phyloP scores from a whole-genome alignment of 208 protist genomes.

The Acanthamoeba sp. region DNA sequence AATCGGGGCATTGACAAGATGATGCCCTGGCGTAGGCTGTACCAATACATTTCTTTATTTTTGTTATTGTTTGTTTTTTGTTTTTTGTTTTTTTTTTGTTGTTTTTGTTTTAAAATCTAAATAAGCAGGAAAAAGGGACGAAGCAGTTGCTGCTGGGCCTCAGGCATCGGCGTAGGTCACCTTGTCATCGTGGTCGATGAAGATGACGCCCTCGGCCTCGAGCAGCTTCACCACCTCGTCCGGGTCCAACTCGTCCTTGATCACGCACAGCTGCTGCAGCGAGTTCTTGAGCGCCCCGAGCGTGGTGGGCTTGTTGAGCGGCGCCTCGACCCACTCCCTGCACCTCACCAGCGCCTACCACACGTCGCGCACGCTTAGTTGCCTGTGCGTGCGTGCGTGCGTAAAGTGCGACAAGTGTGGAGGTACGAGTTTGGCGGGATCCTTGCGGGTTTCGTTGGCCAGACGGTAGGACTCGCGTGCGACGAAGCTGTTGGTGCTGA shows the following conservation, averaged over 20 bases:
- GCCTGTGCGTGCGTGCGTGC: not conserved
- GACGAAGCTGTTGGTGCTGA: slow-evolving; percentile 11
- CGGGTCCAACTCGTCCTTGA: slow-evolving; percentile 20
- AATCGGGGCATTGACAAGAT: no score
- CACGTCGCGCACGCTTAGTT: no score
- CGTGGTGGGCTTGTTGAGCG: slow-evolving; percentile 58
- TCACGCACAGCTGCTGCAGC: slow-evolving; percentile 42
- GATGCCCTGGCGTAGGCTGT: no score
- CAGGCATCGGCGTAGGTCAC: slow-evolving; percentile 10
- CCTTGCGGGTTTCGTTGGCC: slow-evolving; percentile 61
- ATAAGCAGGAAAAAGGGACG: no score
- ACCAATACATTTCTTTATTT: no score
- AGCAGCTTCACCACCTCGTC: slow-evolving; percentile 39
- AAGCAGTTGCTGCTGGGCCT: no score
- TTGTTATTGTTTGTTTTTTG: not conserved
- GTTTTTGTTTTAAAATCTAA: no score
- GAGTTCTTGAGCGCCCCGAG: not conserved
- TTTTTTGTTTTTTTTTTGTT: not conserved
- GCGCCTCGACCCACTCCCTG: slow-evolving; percentile 37
- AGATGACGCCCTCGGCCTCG: not conserved
- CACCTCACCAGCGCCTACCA: slow-evolving; percentile 27
- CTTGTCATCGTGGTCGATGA: slow-evolving; percentile 60
- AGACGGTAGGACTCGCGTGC: slow-evolving; percentile 43
- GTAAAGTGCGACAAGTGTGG: not conserved
- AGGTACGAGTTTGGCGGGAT: slow-evolving; percentile 1